Percentiles rank a stretch among this genome's conserved stretches.
phyloP scores from a whole-genome alignment of 768 basidiomycete genomes.

The Suillus subaureus region DNA sequence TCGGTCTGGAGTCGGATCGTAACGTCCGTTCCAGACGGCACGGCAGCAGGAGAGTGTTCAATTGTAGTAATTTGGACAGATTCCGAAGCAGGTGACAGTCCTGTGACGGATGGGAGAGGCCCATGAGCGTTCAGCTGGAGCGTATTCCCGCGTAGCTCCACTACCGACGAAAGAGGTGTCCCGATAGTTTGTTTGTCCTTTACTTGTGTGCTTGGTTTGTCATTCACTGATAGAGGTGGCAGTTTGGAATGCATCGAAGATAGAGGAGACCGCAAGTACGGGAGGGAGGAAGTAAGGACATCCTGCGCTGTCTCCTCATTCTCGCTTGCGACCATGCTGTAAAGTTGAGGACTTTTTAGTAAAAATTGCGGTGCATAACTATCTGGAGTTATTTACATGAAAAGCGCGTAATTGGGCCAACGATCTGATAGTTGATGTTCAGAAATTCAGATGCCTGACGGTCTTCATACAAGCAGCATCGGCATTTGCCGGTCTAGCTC shows the following conservation, averaged over 20 bases:
- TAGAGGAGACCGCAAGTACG: constrained; percentile 12
- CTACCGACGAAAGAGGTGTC: constrained; percentile 13
- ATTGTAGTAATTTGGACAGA: constrained; percentile 50
- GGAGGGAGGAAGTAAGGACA: constrained; percentile 9
- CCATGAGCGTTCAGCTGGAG: constrained; percentile 25
- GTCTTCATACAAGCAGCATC: neutral
- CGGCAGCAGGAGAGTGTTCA: constrained; percentile 38
- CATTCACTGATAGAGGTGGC: constrained; percentile 13
- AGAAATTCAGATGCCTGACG: neutral
- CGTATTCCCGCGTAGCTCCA: constrained; percentile 26
- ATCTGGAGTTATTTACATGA: constrained; percentile 1
- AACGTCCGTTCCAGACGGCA: constrained; percentile 32
- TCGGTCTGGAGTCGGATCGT: constrained; percentile 54
- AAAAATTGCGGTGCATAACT: constrained; percentile 2
- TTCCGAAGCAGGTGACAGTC: constrained; percentile 50
- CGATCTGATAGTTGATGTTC: constrained; percentile 4
- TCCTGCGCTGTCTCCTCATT: constrained; percentile 29
- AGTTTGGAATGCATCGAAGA: constrained; percentile 15
- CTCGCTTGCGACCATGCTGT: constrained; percentile 33
- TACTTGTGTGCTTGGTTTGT: constrained; percentile 51
- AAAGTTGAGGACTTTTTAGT: constrained; percentile 21
- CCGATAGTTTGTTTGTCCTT: constrained; percentile 39
- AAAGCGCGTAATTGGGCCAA: neutral
- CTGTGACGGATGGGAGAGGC: constrained; percentile 28
- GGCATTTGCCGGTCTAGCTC: neutral